Conservation (phyloP, 805 yeast genomes). For the Sugiyamaella floridensis region DNA sequence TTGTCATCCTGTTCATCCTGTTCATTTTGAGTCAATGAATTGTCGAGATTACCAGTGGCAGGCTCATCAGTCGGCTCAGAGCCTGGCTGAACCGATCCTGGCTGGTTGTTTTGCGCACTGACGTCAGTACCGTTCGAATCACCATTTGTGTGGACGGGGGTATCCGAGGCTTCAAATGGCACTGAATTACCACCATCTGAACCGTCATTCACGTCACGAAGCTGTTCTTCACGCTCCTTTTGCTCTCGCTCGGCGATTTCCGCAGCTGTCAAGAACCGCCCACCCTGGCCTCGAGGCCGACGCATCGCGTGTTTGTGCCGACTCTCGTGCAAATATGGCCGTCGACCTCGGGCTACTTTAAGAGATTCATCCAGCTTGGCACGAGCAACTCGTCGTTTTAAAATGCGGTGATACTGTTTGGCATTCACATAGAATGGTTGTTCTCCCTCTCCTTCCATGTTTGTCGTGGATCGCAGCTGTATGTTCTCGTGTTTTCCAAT, state of each 20-base stretch:
- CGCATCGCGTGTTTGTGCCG: constrained; percentile 99
- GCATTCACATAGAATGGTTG: constrained; percentile 98
- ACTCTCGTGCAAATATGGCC: constrained; percentile 92
- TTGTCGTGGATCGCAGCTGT: background rate
- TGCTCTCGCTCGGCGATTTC: constrained; percentile 56
- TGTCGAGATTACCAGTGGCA: no score
- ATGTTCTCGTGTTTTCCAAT: no score
- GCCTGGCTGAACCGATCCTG: no score
- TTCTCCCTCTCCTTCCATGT: constrained; percentile 7
- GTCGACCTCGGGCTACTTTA: constrained; percentile 81
- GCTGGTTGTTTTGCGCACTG: background rate
- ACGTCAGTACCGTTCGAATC: background rate
- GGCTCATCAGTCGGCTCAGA: no score
- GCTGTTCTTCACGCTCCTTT: constrained; percentile 25
- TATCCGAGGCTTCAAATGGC: background rate
- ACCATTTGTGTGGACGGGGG: background rate
- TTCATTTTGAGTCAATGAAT: background rate
- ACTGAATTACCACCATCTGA: background rate
- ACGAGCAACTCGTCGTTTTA: constrained; percentile 88
- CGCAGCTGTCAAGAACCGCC: constrained; percentile 92
- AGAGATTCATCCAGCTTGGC: constrained; percentile 87
- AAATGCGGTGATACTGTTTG: constrained; percentile 90
- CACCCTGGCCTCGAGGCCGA: constrained; percentile 98
- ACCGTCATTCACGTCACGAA: constrained; percentile 14
- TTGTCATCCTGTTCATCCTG: background rate